phyloP scores from a whole-genome alignment of 352 stramenopile species.

The Aphanomyces euteiches region DNA sequence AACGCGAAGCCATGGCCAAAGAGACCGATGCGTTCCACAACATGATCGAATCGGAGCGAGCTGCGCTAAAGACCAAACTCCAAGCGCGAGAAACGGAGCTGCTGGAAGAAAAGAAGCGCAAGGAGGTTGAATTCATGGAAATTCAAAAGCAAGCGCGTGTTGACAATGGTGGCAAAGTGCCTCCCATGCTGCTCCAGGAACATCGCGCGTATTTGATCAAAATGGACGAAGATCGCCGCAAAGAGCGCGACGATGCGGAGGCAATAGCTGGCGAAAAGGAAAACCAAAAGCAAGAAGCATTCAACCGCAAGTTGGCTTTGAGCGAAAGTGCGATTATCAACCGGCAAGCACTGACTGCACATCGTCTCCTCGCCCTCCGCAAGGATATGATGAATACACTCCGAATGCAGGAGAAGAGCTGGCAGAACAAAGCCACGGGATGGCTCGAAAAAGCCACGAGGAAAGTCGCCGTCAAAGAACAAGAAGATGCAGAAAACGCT shows the following conservation, averaged over 20 bases:
- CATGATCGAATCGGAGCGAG: slow-evolving; percentile 55
- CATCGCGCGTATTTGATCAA: slow-evolving; percentile 76
- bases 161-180: slow-evolving; percentile 53
- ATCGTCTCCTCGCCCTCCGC: slow-evolving; percentile 65
- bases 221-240: slow-evolving; percentile 70
- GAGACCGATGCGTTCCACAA: slow-evolving; percentile 62
- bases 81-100: slow-evolving; percentile 77
- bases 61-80: slow-evolving; percentile 44
- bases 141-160: slow-evolving; percentile 60
- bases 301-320: slow-evolving; percentile 72
- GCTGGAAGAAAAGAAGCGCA: slow-evolving; percentile 57
- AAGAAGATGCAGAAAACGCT: slow-evolving; percentile 81
- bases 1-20: slow-evolving; percentile 51
- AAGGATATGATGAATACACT: slow-evolving; percentile 78
- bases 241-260: slow-evolving; percentile 57
- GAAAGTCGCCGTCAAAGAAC: slow-evolving; percentile 89
- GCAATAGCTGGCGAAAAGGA: slow-evolving; percentile 43
- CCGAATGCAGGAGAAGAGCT: slow-evolving; percentile 66
- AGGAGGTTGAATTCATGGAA: slow-evolving; percentile 71
- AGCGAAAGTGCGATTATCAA: slow-evolving; percentile 70
- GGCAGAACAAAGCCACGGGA: slow-evolving; percentile 66
- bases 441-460: slow-evolving; percentile 85
- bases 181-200: slow-evolving; percentile 61
- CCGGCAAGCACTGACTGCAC: slow-evolving; percentile 57
- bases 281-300: slow-evolving; percentile 67